phyloP scores from a whole-genome alignment of 306 rosid species.

The Sicyos edulis region DNA sequence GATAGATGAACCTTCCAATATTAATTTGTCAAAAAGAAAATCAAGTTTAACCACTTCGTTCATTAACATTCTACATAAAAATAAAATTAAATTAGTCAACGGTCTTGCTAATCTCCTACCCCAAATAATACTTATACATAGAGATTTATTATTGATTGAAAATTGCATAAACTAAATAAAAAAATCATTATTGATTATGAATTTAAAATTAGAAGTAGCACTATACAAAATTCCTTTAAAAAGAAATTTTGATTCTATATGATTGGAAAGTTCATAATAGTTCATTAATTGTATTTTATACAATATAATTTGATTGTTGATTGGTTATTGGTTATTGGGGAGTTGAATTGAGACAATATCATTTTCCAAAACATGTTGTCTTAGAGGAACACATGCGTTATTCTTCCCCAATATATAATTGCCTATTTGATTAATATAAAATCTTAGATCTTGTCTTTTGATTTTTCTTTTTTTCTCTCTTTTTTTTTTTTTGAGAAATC shows the following conservation, averaged over 20 bases:
- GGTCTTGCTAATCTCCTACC: neutral
- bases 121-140: neutral
- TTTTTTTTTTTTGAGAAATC: too few relatives aligned
- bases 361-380: constrained; percentile 14
- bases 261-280: neutral
- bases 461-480: neutral
- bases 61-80: neutral
- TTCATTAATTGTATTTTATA: neutral
- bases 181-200: neutral
- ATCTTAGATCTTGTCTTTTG: constrained; percentile 10
- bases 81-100: neutral
- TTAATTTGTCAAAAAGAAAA: neutral
- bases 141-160: neutral
- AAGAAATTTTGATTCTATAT: neutral
- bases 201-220: neutral
- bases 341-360: constrained; percentile 3
- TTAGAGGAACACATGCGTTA: neutral
- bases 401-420: neutral
- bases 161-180: neutral
- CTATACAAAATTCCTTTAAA: neutral
- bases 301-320: neutral
- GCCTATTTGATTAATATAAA: neutral
- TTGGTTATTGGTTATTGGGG: neutral
- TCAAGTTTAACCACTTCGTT: neutral
- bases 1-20: neutral